Conservation (phyloP, 1,284 basidiomycete genomes). For the Coriolopsis trogii region DNA sequence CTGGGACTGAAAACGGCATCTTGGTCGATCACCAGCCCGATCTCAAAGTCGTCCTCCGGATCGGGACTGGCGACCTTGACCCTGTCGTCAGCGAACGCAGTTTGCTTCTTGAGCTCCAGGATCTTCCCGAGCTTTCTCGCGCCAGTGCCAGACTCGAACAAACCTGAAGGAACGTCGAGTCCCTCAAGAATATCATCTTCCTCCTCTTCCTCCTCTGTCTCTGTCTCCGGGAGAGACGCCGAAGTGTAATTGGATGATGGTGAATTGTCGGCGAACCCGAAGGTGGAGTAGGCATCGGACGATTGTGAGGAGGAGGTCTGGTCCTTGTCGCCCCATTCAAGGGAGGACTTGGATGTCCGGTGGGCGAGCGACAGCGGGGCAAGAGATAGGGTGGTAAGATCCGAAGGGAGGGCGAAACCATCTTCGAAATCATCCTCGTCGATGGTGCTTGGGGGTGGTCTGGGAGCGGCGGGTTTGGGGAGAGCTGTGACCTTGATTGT, state of each 20-base stretch:
- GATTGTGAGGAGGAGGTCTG: constrained; percentile 80
- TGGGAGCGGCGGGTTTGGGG: constrained; percentile 38
- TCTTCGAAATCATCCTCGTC: constrained; percentile 40
- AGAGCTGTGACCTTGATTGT: constrained; percentile 74
- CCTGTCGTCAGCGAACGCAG: constrained; percentile 47
- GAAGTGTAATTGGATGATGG: constrained; percentile 73
- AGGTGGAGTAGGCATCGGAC: constrained; percentile 77
- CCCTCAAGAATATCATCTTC: constrained; percentile 79
- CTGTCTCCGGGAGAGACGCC: constrained; percentile 66
- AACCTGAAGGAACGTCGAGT: constrained; percentile 69
- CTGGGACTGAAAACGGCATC: constrained; percentile 80
- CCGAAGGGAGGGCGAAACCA: constrained; percentile 75
- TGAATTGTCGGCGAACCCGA: constrained; percentile 72
- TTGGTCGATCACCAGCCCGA: constrained; percentile 78
- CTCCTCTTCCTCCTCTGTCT: constrained; percentile 67
- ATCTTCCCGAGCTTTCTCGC: constrained; percentile 69
- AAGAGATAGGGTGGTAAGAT: constrained; percentile 77
- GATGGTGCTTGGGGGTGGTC: constrained; percentile 28
- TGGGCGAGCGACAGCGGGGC: constrained; percentile 71
- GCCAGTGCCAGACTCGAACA: constrained; percentile 73
- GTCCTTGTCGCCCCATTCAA: constrained; percentile 84
- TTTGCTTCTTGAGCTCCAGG: constrained; percentile 75
- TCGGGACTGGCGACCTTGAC: constrained; percentile 59
- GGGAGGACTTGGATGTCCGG: constrained; percentile 75
- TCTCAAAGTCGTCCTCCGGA: constrained; percentile 81